These are phyloP conservation scores for Aureobasidium zeae DNA, from an alignment of 2,329 filamentous ascomycete species.

Conservation along the genomic window DNA sequence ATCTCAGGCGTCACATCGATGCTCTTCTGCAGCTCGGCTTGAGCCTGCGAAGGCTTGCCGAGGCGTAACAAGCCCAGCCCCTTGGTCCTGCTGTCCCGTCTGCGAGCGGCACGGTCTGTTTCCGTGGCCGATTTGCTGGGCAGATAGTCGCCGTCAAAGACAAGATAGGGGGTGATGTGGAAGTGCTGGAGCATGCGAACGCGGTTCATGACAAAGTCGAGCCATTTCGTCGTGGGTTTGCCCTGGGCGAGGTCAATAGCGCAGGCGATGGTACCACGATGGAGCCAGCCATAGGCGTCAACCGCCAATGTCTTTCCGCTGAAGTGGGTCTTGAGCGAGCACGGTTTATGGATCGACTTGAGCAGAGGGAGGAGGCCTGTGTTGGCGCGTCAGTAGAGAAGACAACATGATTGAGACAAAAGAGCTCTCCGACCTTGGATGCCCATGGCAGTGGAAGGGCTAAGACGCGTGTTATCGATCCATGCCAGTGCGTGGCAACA, in stretches of 20 bases:
- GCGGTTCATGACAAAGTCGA: conserved; percentile 81
- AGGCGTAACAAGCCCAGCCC: conserved; percentile 73
- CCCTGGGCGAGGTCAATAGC: conserved; percentile 82
- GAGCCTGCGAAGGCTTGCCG: conserved; percentile 70
- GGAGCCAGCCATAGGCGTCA: conserved; percentile 96
- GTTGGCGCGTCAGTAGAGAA: no score
- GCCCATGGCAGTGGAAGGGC: conserved; percentile 29
- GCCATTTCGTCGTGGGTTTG: conserved; percentile 79
- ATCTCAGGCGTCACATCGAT: conserved; percentile 94
- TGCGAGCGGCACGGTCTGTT: conserved; percentile 60
- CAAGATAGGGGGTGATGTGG: conserved; percentile 84
- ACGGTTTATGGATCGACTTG: conserved; percentile 90
- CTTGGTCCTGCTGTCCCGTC: conserved; percentile 65
- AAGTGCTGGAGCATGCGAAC: conserved; percentile 93
- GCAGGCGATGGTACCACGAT: conserved; percentile 83
- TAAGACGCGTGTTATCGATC: no score
- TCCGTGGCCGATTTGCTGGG: conserved; percentile 91
- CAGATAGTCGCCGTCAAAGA: conserved; percentile 92
- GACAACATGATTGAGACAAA: no score
- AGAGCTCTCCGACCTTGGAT: conserved; percentile 31
- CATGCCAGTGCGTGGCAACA: no score
- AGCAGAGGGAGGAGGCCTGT: conserved; percentile 81
- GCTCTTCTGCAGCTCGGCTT: conserved; percentile 83
- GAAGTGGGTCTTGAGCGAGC: conserved; percentile 70
- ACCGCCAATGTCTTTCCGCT: conserved; percentile 83